Base-by-base conservation (phyloP, 2,329 filamentous ascomycete species). In the Dendryphion nanum region DNA sequence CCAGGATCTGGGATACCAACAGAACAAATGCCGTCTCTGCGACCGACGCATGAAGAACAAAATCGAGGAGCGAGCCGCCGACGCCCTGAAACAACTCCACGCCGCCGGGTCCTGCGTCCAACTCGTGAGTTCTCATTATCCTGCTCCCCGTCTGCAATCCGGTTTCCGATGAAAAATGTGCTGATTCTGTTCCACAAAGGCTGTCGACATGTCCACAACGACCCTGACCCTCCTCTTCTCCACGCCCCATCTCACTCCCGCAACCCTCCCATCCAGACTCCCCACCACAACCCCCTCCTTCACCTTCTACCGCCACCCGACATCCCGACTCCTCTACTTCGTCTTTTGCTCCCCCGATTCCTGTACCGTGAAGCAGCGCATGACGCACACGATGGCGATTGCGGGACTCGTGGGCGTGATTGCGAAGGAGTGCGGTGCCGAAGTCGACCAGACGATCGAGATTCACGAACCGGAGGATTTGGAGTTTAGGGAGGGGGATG, bases 21-120 rank as follows among this genome's bases (percentile, higher is more conserved):
- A 44, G 32, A 59, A 51, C 30, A 50, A 55, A 40, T 61, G 59
- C 30, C 48, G 53, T 5, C 46, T 60, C 16, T 60, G 59, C 36
- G 56, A 61, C 31, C 53, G 55, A 10, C 53, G 58, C 4, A 61
- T 62, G 58, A 57, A 58, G 44, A 57, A 60, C 33, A 46, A 41
- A 5, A 56, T 61, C 21, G 38, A 42, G 8, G 30, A 48, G 1
- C 45, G 45, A 6, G 57, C 51, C 7, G 23, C 45, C 2, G 35
- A 40, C 3, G 55, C 51, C 5, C 40, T 62, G 1, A 30, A n/a
- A 13, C 35, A 39, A 5, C 35, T 62, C 1, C 13, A 38, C 1
- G 23, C 35, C 5, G 20, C 21, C 2, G 51, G 52, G 2, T 29
- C 35, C 13, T 42, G 44, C 6, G 51, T 60, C 2, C 56, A 60